Percentiles rank a stretch among this genome's conserved stretches.
These are phyloP conservation scores for Stephania japonica DNA, from an alignment of 164 flowering plant species.

Conservation along the genomic window DNA sequence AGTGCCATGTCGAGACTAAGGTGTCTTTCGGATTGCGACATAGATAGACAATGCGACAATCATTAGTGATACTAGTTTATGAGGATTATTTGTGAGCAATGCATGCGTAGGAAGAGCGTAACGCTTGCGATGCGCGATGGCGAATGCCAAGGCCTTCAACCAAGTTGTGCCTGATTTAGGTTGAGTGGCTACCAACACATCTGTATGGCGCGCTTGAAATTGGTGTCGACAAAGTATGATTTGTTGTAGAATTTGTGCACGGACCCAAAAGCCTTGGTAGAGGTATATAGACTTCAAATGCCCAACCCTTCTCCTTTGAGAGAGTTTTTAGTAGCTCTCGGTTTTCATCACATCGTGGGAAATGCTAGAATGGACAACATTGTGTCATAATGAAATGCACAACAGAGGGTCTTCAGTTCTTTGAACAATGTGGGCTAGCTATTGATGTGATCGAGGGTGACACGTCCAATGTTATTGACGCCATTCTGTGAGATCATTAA, in stretches of 20 bases:
- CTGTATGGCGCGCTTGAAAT: slow-evolving; percentile 13
- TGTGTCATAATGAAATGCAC: no score
- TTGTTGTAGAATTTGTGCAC: neutral
- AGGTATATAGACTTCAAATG: neutral
- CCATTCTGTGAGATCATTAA: no score
- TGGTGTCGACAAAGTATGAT: slow-evolving; percentile 4
- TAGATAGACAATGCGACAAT: neutral
- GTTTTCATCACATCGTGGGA: neutral
- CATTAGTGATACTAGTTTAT: neutral
- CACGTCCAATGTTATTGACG: no score
- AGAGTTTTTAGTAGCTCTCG: neutral
- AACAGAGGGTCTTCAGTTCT: no score
- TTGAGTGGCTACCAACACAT: slow-evolving; percentile 10
- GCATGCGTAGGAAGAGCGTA: neutral
- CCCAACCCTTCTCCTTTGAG: neutral
- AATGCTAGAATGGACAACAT: no score
- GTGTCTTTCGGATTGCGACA: neutral
- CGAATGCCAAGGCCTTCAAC: no score
- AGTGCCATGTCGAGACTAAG: neutral
- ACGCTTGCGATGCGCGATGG: slow-evolving; percentile 12
- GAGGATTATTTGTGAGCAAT: slow-evolving; percentile 2
- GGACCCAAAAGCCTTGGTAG: slow-evolving; percentile 20
- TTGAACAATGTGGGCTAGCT: no score
- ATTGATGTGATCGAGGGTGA: no score
- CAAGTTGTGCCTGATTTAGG: slow-evolving; percentile 27